phyloP scores from a whole-genome alignment of 2,329 filamentous ascomycete species.

The Ustilaginoidea virens region DNA sequence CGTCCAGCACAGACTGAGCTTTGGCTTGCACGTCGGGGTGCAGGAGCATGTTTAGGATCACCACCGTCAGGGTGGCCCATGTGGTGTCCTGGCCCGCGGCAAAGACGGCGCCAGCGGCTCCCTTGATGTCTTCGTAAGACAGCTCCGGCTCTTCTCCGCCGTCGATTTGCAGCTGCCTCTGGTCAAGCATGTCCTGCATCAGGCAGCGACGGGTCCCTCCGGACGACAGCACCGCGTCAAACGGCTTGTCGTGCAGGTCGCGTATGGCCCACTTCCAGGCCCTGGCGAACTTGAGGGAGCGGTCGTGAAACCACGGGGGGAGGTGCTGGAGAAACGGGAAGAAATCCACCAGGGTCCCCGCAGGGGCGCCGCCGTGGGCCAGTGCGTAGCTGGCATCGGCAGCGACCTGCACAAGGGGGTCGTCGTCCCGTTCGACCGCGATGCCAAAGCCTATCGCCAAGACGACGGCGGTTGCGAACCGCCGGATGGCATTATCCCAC shows the following conservation, averaged over 20 bases:
- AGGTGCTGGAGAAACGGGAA: slow-evolving; percentile 28
- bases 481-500: slow-evolving; percentile 21
- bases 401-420: slow-evolving; percentile 25
- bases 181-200: slow-evolving; percentile 12
- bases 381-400: slow-evolving; percentile 14
- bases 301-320: slow-evolving; percentile 21
- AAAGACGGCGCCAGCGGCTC: slow-evolving; percentile 30
- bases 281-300: slow-evolving; percentile 14
- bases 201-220: slow-evolving; percentile 15
- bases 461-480: slow-evolving; percentile 25
- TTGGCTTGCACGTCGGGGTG: slow-evolving; percentile 29
- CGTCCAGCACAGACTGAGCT: slow-evolving; percentile 29
- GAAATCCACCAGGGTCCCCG: slow-evolving; percentile 27
- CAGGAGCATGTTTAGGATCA: slow-evolving; percentile 28
- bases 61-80: slow-evolving; percentile 23
- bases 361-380: slow-evolving; percentile 14
- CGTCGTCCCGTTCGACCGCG: slow-evolving; percentile 17
- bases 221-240: slow-evolving; percentile 17
- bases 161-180: slow-evolving; percentile 10
- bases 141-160: slow-evolving; percentile 16
- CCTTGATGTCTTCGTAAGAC: slow-evolving; percentile 29
- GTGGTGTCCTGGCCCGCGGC: slow-evolving; percentile 32
- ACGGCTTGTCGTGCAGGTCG: slow-evolving; percentile 28
- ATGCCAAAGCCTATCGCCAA: slow-evolving; percentile 28
- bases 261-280: slow-evolving; percentile 19